Base-by-base conservation (phyloP, 2,329 filamentous ascomycete genomes). In the Ustilaginoidea virens region DNA sequence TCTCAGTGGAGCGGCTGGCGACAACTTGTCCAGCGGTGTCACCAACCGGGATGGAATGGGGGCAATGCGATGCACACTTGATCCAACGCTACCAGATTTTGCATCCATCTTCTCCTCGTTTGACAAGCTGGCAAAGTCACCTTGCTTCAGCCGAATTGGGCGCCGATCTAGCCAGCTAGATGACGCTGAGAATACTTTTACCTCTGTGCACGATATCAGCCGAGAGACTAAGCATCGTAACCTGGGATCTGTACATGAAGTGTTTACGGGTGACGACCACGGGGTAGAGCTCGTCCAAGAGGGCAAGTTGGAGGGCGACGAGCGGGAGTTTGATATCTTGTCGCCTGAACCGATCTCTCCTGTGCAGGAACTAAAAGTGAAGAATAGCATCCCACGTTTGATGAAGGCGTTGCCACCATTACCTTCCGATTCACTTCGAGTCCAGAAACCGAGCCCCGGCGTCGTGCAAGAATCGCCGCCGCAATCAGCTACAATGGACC, bases 351-450 rank as follows among this genome's bases (percentile, higher is more conserved):
- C 61, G 10, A 57, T 65, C 4, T 67, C 61, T 11, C 58, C 61
- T 19, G 49, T 47, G 19, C 51, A 52, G 17, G 50, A 58, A 36
- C 48, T 64, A 12, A 58, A 51, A 29, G 47, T 61, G 22, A 62
- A 60, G 33, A 62, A 59, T 36, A 66, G 60, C 36, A 60, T 63
- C 29, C 60, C 63, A 5, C 55, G 56, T 23, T 45, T 68, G 10
- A 67, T 67, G 61, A 68, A 69, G 40, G 55, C 58, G 14, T 38
- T 68, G 23, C 64, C 64, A 10, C 49, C 58, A 10, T 37, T 66
- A 6, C 62, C 63, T 4, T 43, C 43, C 4, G 46, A 50, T 19
- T 33, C 33, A 8, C 25, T 32, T 8, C 22, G 15, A 23, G 24
- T 20, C 8, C 29, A 25, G 15, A 31, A 30, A 7, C 31, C 25